Conservation (phyloP, 108 stramenopile genomes). For the Fragilaria radians region DNA sequence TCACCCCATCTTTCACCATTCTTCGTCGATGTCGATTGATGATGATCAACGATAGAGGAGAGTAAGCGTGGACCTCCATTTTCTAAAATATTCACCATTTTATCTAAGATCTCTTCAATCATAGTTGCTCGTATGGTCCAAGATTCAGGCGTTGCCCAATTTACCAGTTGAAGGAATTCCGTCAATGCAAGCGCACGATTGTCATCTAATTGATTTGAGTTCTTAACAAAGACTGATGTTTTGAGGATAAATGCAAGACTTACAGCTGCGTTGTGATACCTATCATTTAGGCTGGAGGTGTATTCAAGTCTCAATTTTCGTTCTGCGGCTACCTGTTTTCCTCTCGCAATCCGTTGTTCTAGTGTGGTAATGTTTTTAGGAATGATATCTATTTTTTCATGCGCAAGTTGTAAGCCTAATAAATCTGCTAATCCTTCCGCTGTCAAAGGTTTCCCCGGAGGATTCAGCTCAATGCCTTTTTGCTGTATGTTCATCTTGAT, state of each 20-base stretch:
- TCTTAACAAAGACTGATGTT: slow-evolving; percentile 16
- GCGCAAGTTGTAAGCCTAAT: slow-evolving; percentile 12
- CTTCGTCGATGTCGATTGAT: slow-evolving; percentile 3
- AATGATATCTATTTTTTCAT: slow-evolving; percentile 14
- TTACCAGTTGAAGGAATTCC: slow-evolving; percentile 23
- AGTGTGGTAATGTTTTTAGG: slow-evolving; percentile 1
- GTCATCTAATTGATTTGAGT: slow-evolving; percentile 3
- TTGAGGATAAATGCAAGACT: slow-evolving; percentile 30
- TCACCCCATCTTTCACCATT: slow-evolving; percentile 15
- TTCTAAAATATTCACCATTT: slow-evolving; percentile 5
- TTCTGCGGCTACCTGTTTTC: slow-evolving; percentile 6
- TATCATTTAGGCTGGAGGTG: slow-evolving; percentile 17
- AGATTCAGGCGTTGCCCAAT: slow-evolving; percentile 25
- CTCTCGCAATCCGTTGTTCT: slow-evolving; percentile 2
- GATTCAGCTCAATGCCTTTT: slow-evolving; percentile 16
- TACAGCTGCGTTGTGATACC: slow-evolving; percentile 28
- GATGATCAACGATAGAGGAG: slow-evolving; percentile 8
- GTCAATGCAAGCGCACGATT: slow-evolving; percentile 12
- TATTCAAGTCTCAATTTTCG: slow-evolving; percentile 19
- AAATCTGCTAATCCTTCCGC: slow-evolving; percentile 17
- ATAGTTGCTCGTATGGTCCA: slow-evolving; percentile 16
- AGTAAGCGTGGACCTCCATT: neutral
- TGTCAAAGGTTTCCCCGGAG: slow-evolving; percentile 2
- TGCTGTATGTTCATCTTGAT: slow-evolving; percentile 8
- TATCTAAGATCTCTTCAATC: slow-evolving; percentile 17